phyloP scores from a whole-genome alignment of 1,284 basidiomycete genomes.

The Chiua sp. region DNA sequence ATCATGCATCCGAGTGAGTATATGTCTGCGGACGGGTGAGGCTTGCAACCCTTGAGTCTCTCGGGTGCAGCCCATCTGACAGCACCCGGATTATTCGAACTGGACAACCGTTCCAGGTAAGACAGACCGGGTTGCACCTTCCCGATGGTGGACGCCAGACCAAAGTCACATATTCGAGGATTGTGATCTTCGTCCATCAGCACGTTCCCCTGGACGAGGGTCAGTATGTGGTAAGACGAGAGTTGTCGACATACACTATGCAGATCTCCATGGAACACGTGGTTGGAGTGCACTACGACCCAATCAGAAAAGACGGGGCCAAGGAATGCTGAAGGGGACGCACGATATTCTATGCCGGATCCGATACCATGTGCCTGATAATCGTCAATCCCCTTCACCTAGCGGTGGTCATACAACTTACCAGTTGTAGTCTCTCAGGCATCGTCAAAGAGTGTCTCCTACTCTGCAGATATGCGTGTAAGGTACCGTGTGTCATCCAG shows the following conservation, averaged over 20 bases:
- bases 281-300: slow-evolving; percentile 14
- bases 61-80: slow-evolving; percentile 4
- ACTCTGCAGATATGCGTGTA: slow-evolving; percentile 2
- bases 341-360: slow-evolving; percentile 10
- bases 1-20: slow-evolving; percentile 15
- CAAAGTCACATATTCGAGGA: slow-evolving; percentile 6
- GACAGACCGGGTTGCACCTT: slow-evolving; percentile 7
- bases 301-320: not conserved
- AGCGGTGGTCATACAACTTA: not conserved
- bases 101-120: slow-evolving; percentile 10
- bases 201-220: slow-evolving; percentile 7
- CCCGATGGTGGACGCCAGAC: not conserved
- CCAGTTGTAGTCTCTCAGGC: not conserved
- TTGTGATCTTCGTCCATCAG: slow-evolving; percentile 8
- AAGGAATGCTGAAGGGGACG: not conserved
- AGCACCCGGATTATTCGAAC: not conserved
- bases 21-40: slow-evolving; percentile 3
- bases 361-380: slow-evolving; percentile 1
- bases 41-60: not conserved
- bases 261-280: slow-evolving; percentile 5
- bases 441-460: not conserved
- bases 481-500: slow-evolving; percentile 6
- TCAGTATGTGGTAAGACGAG: not conserved
- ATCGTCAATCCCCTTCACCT: not conserved
- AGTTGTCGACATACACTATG: too few species aligned